phyloP scores from a whole-genome alignment of 192 early-diverging fungal genomes.

The Coemansia sp. region DNA sequence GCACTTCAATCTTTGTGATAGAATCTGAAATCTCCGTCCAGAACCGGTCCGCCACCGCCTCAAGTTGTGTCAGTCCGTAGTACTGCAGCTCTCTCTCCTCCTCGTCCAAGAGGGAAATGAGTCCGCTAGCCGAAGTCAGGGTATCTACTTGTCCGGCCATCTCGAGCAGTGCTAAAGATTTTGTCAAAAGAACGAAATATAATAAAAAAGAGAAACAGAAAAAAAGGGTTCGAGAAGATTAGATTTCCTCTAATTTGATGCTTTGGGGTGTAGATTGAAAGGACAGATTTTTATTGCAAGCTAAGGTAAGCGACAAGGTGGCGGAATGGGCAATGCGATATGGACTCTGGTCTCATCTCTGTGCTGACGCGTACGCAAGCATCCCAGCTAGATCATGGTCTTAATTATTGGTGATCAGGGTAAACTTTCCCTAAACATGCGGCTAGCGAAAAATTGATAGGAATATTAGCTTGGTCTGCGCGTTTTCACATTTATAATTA shows the following conservation, averaged over 20 bases:
- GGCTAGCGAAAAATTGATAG: not conserved
- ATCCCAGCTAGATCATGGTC: not conserved
- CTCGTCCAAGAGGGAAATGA: slow-evolving; percentile 94
- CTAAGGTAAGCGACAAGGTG: not conserved
- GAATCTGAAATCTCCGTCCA: slow-evolving; percentile 99
- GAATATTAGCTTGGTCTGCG: not conserved
- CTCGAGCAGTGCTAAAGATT: not conserved
- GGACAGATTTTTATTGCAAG: not conserved
- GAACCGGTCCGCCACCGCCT: slow-evolving; percentile 87
- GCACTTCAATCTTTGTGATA: slow-evolving; percentile 77
- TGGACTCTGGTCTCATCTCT: not conserved
- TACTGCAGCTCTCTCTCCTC: slow-evolving; percentile 86
- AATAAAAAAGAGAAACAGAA: not conserved
- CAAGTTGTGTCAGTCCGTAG: slow-evolving; percentile 91
- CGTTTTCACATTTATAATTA: not conserved
- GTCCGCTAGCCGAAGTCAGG: slow-evolving; percentile 62
- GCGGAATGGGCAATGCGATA: not conserved
- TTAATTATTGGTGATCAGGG: not conserved
- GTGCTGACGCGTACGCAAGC: not conserved
- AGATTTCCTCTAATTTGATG: not conserved
- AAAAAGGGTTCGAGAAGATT: not conserved
- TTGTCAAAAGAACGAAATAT: slow-evolving; percentile 1
- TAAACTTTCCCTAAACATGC: not conserved
- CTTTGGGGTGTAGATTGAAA: not conserved
- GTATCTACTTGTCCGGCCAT: slow-evolving; percentile 42